These are phyloP conservation scores for Epichloe gansuensis DNA, from an alignment of 2,329 filamentous ascomycete genomes.

Conservation along the genomic window DNA sequence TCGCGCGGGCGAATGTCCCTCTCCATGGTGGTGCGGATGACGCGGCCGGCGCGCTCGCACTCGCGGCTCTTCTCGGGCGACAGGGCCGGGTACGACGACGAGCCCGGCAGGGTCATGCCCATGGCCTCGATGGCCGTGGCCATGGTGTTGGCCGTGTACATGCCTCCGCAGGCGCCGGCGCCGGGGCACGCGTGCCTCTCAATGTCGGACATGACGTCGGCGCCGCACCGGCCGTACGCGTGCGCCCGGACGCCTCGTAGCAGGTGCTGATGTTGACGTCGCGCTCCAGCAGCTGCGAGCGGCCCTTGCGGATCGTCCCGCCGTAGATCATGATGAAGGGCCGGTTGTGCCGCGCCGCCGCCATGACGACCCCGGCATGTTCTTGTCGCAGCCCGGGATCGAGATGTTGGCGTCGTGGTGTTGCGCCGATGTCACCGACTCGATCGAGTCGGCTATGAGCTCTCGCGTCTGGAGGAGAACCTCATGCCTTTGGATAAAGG, in stretches of 20 bases:
- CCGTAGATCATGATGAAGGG: constrained; percentile 95
- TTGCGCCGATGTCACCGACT: constrained; percentile 85
- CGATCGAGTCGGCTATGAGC: constrained; percentile 87
- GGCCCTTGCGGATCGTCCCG: constrained; percentile 80
- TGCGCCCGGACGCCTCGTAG: constrained; percentile 82
- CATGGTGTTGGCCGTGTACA: constrained; percentile 93
- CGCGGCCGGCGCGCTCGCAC: constrained; percentile 68
- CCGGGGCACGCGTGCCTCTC: constrained; percentile 62
- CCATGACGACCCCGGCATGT: constrained; percentile 95
- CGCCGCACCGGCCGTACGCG: constrained; percentile 59
- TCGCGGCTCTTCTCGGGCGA: constrained; percentile 78
- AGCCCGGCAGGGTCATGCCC: constrained; percentile 74
- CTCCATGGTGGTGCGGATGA: constrained; percentile 69
- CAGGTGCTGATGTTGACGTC: constrained; percentile 81
- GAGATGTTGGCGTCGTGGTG: constrained; percentile 88
- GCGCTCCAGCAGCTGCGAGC: constrained; percentile 61
- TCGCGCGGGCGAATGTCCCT: constrained; percentile 71
- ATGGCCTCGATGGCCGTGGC: constrained; percentile 80
- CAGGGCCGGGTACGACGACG: constrained; percentile 69
- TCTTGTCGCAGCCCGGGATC: constrained; percentile 93
- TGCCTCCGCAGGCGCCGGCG: constrained; percentile 61
- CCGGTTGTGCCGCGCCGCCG: constrained; percentile 79
- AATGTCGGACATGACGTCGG: constrained; percentile 75
- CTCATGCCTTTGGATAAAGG: constrained; percentile 63
- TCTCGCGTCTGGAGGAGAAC: constrained; percentile 86